Evolutionary conservation across 306 rosid genomes (phyloP).

Genomic region (Cicer chorassanicum): DNA sequence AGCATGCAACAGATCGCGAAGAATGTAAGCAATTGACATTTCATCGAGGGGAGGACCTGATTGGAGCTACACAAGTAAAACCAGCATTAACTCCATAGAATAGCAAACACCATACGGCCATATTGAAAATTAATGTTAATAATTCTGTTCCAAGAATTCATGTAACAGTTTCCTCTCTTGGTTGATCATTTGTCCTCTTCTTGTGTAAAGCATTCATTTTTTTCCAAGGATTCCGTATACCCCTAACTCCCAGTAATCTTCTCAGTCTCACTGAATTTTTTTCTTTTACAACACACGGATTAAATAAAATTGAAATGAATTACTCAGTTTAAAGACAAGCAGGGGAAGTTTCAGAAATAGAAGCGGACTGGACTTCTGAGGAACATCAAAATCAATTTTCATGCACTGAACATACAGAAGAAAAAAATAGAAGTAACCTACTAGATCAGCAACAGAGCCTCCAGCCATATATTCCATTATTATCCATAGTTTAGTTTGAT

Average conservation of each 20-base stretch:
- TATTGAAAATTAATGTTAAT: slow-evolving; percentile 1
- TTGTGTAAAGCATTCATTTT: slow-evolving; percentile 1
- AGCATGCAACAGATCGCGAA: slow-evolving; percentile 95
- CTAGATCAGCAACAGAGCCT: slow-evolving; percentile 99
- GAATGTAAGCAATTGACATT: slow-evolving; percentile 88
- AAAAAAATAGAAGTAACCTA: slow-evolving; percentile 68
- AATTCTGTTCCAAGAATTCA: neutral
- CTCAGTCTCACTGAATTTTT: neutral
- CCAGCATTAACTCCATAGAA: slow-evolving; percentile 35
- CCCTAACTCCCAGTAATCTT: slow-evolving; percentile 10
- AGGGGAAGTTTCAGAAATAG: neutral
- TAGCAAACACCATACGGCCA: slow-evolving; percentile 25
- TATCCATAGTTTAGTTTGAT: slow-evolving; percentile 97
- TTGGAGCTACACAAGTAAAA: slow-evolving; percentile 76
- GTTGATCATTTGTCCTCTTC: neutral
- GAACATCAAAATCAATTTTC: slow-evolving; percentile 39
- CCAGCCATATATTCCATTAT: slow-evolving; percentile 99
- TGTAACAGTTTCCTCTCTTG: neutral
- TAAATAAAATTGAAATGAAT: neutral
- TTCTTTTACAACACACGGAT: neutral
- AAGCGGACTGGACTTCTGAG: neutral
- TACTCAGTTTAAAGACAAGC: slow-evolving; percentile 5
- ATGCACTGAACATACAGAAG: slow-evolving; percentile 45
- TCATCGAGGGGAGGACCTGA: slow-evolving; percentile 95
- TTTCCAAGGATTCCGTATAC: neutral